Evolutionary conservation across 257 asterid species (phyloP).

Genomic region (Cinchona pubescens): DNA sequence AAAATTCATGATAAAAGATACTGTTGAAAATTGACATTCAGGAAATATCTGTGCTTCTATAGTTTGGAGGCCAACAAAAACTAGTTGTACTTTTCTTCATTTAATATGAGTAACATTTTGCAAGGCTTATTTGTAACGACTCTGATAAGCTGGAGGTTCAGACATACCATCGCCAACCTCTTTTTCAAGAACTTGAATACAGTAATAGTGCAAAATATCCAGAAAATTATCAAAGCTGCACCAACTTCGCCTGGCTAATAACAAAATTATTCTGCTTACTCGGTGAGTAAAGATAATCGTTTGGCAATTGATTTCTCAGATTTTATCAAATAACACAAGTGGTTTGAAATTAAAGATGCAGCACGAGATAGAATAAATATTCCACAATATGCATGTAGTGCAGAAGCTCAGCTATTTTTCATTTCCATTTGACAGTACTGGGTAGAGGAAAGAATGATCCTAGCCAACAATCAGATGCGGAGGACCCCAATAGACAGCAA

Average conservation of each 20-base stretch:
- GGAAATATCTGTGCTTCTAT: background rate
- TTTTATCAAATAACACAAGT: background rate
- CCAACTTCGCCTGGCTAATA: background rate
- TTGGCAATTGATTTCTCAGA: background rate
- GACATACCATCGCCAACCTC: background rate
- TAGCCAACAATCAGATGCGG: background rate
- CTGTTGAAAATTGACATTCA: background rate
- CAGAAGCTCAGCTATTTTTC: background rate
- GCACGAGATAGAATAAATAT: background rate
- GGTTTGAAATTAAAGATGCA: background rate
- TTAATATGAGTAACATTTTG: background rate
- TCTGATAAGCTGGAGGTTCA: slow-evolving; percentile 1
- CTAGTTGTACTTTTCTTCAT: background rate
- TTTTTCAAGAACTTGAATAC: background rate
- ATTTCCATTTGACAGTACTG: background rate
- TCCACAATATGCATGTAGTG: background rate
- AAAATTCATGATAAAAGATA: background rate
- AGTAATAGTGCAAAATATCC: background rate
- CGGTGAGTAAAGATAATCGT: background rate
- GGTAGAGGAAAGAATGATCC: background rate
- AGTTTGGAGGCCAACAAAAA: too few species aligned
- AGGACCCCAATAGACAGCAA: slow-evolving; percentile 1
- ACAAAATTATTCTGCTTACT: background rate
- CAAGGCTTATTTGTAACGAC: slow-evolving; percentile 5
- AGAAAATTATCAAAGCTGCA: slow-evolving; percentile 4